phyloP scores from a whole-genome alignment of 2,329 filamentous ascomycete species.

The Colletotrichum siamense region DNA sequence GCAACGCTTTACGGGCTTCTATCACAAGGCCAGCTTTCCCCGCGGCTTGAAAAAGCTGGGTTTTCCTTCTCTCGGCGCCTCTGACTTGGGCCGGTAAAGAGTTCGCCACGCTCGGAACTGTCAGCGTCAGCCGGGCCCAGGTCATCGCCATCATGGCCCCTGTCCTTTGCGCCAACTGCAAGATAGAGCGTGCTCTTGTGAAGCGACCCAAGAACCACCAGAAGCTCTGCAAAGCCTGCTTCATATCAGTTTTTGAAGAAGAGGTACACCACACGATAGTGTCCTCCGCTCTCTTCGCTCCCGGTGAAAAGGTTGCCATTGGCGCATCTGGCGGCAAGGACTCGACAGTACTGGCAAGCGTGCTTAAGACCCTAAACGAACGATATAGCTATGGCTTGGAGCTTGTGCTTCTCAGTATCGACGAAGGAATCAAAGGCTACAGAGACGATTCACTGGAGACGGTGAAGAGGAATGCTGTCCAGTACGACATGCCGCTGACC shows the following conservation, averaged over 20 bases:
- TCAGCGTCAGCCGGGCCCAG: not conserved
- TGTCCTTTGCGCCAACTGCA: constrained; percentile 76
- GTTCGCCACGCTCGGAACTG: not conserved
- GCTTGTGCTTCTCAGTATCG: constrained; percentile 86
- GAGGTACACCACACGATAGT: constrained; percentile 94
- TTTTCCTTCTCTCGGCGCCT: not conserved
- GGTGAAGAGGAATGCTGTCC: constrained; percentile 88
- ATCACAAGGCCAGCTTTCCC: not conserved
- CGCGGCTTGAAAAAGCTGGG: too few relatives aligned
- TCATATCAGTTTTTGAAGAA: constrained; percentile 85
- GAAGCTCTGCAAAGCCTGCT: constrained; percentile 90
- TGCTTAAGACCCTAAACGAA: constrained; percentile 93
- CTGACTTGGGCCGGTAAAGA: not conserved
- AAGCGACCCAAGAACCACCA: constrained; percentile 94
- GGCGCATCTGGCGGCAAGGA: constrained; percentile 98
- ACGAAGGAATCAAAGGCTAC: constrained; percentile 97
- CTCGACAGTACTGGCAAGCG: constrained; percentile 92
- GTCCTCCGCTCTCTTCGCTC: constrained; percentile 78
- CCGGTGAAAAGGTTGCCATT: constrained; percentile 88
- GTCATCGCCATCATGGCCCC: constrained; percentile 69
- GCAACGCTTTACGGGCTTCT: not conserved
- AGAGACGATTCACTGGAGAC: constrained; percentile 95
- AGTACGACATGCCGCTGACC: constrained; percentile 90
- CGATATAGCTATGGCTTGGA: constrained; percentile 86
- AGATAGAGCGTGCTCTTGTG: constrained; percentile 80